Base-by-base conservation (phyloP, 805 yeast species). In the Wilhelminamyces savonicus region DNA sequence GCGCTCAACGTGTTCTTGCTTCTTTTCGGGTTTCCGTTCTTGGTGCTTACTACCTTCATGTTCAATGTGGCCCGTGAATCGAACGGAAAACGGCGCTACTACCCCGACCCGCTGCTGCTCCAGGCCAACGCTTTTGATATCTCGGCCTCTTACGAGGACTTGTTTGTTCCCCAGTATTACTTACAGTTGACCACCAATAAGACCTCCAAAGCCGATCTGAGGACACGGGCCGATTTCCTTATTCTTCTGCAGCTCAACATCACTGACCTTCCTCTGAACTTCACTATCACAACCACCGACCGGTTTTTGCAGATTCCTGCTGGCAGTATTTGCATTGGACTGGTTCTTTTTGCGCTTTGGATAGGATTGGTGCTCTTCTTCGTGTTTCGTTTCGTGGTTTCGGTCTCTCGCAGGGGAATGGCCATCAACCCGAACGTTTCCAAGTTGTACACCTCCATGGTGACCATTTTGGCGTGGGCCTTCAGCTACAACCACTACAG, bases 381-480 rank as follows among this genome's bases (percentile, higher is more conserved):
- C 22, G 27, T 37, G 15, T 38, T 30, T 25, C 18, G 27, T 18
- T 46, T 38, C 13, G 23, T 46, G 12, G 16, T 32, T 8, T 33
- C 42, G 11, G 15, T 59, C 13, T 34, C 34, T 21, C 29, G 39
- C 7, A 40, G 42, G 36, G 36, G 45, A 13, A 10, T 50, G 2
- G 27, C 19, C 3, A 33, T 31, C 10, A 52, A 40, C 32, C 38
- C 37, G 13, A 52, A 46, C 9, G 40, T 56, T 12, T 30, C 54
- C 3, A 49, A 51, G 35, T 40, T 74, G 4, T 74, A 73, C 40
- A 63, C 75, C 3, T 71, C 76, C 2, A 52, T 71, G 31, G 62
- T 56, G 30, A 50, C 63, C 5, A 62, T 73, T 23, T 54, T 71
- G 29, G 31, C 62, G 3, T 74, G 77, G 76, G 61, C 69, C 4